Base-by-base conservation (phyloP, 1,284 basidiomycete genomes). In the Leccinum insigne region DNA sequence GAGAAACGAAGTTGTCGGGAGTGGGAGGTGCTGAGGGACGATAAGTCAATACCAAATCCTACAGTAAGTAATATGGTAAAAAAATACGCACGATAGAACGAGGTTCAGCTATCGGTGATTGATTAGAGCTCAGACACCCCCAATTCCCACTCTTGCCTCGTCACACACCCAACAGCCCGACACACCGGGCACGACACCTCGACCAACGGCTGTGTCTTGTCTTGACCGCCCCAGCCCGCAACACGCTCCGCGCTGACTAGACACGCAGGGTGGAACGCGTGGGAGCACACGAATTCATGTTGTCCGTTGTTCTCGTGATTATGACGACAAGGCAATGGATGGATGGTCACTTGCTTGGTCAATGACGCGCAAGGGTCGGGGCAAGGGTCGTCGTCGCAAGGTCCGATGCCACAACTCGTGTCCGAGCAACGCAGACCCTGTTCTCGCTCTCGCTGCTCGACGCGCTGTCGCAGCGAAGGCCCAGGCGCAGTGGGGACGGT, bases 181-280 rank as follows among this genome's bases (percentile, higher is more conserved):
- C 90, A 93, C 3, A 88, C 83, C 2, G 89, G 87, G 75, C 90
- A 92, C 14, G 85, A 83, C 29, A 91, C 88, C 72, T 88, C 85
- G 0, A 86, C 80, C 47, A 78, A 71, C 10, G 77, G 77, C 21
- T 78, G 80, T 10, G 74, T 71, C 58, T 76, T 77, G 62, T 82
- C 83, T 64, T 84, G 83, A 8, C 79, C 81, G 35, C 86, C 87
- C 76, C 82, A 84, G 16, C 86, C 80, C 11, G 88, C 85, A 29
- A 91, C 86, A 57, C 91, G 83, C 76, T 88, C 88, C 14, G 90
- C 85, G 68, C 84, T 89, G n/a, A 93, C 90, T 44, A 93, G 72
- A 75, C 91, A 93, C 60, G 85, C 77, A 10, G 86, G 82, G 71
- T 93, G 91, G 80, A 92, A 92, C 52, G 72, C 77, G 75, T 93